Conservation (phyloP, 345 rosid species). For the Camelina sativa region DNA sequence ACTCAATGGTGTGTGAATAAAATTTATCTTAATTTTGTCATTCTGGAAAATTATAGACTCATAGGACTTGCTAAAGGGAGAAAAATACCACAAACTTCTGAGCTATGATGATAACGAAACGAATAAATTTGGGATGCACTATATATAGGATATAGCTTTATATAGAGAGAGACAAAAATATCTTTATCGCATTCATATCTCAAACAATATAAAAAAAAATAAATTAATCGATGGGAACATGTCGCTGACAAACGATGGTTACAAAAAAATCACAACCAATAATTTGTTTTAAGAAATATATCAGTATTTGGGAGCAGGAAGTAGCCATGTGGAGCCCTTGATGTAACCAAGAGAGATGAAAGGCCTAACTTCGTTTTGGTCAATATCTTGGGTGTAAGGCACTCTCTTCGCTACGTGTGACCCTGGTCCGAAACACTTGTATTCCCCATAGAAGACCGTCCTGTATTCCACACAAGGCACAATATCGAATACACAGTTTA, state of each 20-base stretch:
- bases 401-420: slow-evolving; percentile 40
- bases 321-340: slow-evolving; percentile 43
- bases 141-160: not conserved
- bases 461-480: slow-evolving; percentile 38
- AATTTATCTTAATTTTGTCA: not conserved
- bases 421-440: slow-evolving; percentile 59
- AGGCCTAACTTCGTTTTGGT: slow-evolving; percentile 32
- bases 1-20: not conserved
- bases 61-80: not conserved
- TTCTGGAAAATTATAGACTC: not conserved
- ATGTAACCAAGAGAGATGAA: slow-evolving; percentile 45
- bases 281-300: not conserved
- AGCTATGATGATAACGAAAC: not conserved
- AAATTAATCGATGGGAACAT: slow-evolving; percentile 12
- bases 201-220: not conserved
- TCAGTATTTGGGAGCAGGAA: slow-evolving; percentile 46
- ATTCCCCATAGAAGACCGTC: slow-evolving; percentile 56
- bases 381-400: slow-evolving; percentile 47
- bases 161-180: not conserved
- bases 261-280: slow-evolving; percentile 4
- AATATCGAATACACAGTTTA: not conserved
- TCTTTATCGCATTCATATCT: not conserved
- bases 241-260: not conserved
- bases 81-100: not conserved
- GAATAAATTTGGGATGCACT: slow-evolving; percentile 9